These are phyloP conservation scores for Pontederia crassipes DNA, from an alignment of 176 grass and related monocot species.

Conservation along the genomic window DNA sequence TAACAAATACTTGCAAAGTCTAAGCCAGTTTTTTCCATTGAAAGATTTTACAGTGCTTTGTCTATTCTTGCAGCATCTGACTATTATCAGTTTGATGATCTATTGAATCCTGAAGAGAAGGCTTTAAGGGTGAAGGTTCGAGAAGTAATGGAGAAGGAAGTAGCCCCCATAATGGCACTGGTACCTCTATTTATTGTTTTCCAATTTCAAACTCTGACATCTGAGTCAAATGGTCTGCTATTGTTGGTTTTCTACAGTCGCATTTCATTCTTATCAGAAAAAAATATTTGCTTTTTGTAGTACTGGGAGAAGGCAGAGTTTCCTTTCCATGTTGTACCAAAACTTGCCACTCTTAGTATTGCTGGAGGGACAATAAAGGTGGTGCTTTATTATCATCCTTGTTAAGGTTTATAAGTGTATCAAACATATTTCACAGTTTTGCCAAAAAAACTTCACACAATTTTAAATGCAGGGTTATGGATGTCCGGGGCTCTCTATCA, in stretches of 20 bases:
- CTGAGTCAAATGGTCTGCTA: neutral
- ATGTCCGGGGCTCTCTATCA: slow-evolving; percentile 70
- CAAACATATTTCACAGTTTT: neutral
- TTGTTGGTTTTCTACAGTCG: slow-evolving; percentile 14
- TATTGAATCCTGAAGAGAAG: slow-evolving; percentile 56
- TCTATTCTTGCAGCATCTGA: slow-evolving; percentile 49
- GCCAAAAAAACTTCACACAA: neutral
- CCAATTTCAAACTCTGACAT: neutral
- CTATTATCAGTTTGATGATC: slow-evolving; percentile 88
- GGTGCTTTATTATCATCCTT: neutral
- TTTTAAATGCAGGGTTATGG: slow-evolving; percentile 50
- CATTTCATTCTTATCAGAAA: neutral
- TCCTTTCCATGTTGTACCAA: slow-evolving; percentile 61
- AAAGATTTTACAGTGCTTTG: neutral
- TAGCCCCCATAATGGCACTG: slow-evolving; percentile 76
- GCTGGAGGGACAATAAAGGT: slow-evolving; percentile 74
- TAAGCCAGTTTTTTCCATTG: neutral
- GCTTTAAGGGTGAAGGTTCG: slow-evolving; percentile 50
- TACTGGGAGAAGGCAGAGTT: slow-evolving; percentile 92
- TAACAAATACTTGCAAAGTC: neutral
- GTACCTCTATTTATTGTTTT: slow-evolving; percentile 25
- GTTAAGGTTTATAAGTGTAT: slow-evolving; percentile 4
- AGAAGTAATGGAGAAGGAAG: slow-evolving; percentile 63
- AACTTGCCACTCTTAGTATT: slow-evolving; percentile 52
- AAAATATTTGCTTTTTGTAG: slow-evolving; percentile 22